These are phyloP conservation scores for Crithidia sp. DNA, from an alignment of 208 protist species.

Conservation along the genomic window DNA sequence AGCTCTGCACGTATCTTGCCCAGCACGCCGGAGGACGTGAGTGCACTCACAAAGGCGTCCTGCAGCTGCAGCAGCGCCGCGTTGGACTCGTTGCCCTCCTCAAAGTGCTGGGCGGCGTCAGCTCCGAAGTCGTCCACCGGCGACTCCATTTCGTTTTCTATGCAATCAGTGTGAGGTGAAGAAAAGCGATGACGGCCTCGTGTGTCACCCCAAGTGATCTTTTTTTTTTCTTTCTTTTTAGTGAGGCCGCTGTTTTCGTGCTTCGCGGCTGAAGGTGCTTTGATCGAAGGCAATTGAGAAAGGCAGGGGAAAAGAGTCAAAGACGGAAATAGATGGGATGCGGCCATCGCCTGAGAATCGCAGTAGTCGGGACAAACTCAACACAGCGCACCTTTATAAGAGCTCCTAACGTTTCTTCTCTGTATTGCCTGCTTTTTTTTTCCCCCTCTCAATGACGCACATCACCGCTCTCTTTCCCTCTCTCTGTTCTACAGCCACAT, in stretches of 20 bases:
- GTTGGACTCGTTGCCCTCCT: slow-evolving; percentile 75
- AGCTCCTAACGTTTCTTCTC: too few species aligned
- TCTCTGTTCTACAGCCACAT: too few species aligned
- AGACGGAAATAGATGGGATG: too few species aligned
- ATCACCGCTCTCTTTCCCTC: too few species aligned
- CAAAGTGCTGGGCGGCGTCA: slow-evolving; percentile 19
- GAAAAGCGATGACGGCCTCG: background rate
- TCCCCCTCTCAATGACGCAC: too few species aligned
- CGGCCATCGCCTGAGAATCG: too few species aligned
- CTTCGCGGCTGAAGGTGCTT: too few species aligned
- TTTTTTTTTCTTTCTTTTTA: background rate
- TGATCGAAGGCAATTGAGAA: too few species aligned
- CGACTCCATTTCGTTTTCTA: background rate
- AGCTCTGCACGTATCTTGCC: slow-evolving; percentile 82
- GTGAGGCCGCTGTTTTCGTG: background rate
- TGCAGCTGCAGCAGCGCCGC: slow-evolving; percentile 73
- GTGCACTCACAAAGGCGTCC: slow-evolving; percentile 69
- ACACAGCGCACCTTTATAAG: too few species aligned
- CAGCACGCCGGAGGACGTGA: slow-evolving; percentile 59
- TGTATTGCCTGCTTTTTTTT: too few species aligned
- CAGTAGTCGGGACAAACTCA: too few species aligned
- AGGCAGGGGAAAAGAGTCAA: too few species aligned
- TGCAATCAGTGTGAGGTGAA: background rate
- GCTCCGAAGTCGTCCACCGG: slow-evolving; percentile 27
- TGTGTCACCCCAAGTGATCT: background rate